These are phyloP conservation scores for Tricholoma saponaceum DNA, from an alignment of 768 basidiomycete genomes.

Conservation along the genomic window DNA sequence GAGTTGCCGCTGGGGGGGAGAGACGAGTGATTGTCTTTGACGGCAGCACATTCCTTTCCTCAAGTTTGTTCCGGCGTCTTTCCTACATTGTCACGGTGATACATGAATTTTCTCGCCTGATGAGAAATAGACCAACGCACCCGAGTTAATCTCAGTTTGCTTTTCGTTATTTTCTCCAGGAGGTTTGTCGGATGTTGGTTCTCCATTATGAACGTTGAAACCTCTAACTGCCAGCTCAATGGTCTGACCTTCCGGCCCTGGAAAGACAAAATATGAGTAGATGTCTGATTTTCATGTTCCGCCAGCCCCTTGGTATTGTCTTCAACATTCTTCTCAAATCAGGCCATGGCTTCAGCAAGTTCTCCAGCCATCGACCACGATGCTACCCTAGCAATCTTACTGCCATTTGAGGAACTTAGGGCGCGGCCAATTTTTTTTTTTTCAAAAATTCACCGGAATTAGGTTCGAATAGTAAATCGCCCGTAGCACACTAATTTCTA, in stretches of 20 bases:
- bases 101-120: slow-evolving; percentile 1
- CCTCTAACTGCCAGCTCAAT: slow-evolving; percentile 31
- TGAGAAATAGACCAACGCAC: slow-evolving; percentile 20
- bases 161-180: slow-evolving; percentile 30
- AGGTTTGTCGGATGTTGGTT: slow-evolving; percentile 10
- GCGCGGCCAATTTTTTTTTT: too few relatives aligned
- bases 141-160: slow-evolving; percentile 44
- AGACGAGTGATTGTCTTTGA: slow-evolving; percentile 31
- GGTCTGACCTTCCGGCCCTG: neutral
- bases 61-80: slow-evolving; percentile 20
- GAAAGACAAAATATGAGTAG: too few relatives aligned
- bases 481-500: too few relatives aligned
- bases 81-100: slow-evolving; percentile 26
- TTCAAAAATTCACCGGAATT: too few relatives aligned
- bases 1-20: slow-evolving; percentile 19
- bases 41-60: slow-evolving; percentile 17
- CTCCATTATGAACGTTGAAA: slow-evolving; percentile 23
- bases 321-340: too few relatives aligned
- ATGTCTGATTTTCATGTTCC: too few relatives aligned
- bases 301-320: too few relatives aligned
- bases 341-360: too few relatives aligned
- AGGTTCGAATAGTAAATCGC: too few relatives aligned
- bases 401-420: too few relatives aligned
- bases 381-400: too few relatives aligned
- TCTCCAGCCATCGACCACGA: too few relatives aligned